These are phyloP conservation scores for Hymenoscyphus scutula DNA, from an alignment of 2,329 filamentous ascomycete genomes.

Conservation along the genomic window DNA sequence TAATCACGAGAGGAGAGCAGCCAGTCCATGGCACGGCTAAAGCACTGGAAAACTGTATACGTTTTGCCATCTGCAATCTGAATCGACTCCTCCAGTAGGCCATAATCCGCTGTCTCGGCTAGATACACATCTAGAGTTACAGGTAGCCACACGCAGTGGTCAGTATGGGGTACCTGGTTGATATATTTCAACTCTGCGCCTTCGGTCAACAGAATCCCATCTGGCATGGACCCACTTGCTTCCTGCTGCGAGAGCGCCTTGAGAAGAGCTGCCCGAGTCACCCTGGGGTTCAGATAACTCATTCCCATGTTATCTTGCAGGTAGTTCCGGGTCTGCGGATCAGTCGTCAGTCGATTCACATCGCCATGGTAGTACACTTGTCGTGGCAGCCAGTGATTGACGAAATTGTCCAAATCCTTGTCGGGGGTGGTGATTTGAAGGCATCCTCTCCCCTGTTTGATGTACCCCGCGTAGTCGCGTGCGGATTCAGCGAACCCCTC, in stretches of 20 bases:
- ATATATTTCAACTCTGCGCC: slow-evolving; percentile 59
- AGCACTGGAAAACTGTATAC: slow-evolving; percentile 52
- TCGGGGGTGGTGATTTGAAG: slow-evolving; percentile 54
- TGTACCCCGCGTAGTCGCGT: slow-evolving; percentile 50
- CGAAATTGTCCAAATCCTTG: slow-evolving; percentile 53
- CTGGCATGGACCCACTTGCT: slow-evolving; percentile 54
- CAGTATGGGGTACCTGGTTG: slow-evolving; percentile 59
- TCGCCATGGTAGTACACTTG: slow-evolving; percentile 59
- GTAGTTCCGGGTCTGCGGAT: slow-evolving; percentile 59
- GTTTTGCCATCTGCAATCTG: slow-evolving; percentile 43
- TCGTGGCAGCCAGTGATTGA: slow-evolving; percentile 58
- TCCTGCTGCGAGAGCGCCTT: slow-evolving; percentile 53
- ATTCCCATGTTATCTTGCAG: slow-evolving; percentile 61
- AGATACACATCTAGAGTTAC: slow-evolving; percentile 55
- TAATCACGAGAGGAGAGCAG: slow-evolving; percentile 49
- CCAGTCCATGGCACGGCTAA: slow-evolving; percentile 58
- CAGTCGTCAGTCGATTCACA: slow-evolving; percentile 56
- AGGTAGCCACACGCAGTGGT: slow-evolving; percentile 58
- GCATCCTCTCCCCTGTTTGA: slow-evolving; percentile 49
- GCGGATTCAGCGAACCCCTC: slow-evolving; percentile 46
- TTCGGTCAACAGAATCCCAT: slow-evolving; percentile 52
- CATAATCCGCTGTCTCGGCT: slow-evolving; percentile 53
- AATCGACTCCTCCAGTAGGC: slow-evolving; percentile 45
- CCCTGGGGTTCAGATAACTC: slow-evolving; percentile 52
- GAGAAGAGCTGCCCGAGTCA: slow-evolving; percentile 48